These are phyloP conservation scores for Fusarium equiseti DNA, from an alignment of 2,329 filamentous ascomycete genomes.

Conservation along the genomic window DNA sequence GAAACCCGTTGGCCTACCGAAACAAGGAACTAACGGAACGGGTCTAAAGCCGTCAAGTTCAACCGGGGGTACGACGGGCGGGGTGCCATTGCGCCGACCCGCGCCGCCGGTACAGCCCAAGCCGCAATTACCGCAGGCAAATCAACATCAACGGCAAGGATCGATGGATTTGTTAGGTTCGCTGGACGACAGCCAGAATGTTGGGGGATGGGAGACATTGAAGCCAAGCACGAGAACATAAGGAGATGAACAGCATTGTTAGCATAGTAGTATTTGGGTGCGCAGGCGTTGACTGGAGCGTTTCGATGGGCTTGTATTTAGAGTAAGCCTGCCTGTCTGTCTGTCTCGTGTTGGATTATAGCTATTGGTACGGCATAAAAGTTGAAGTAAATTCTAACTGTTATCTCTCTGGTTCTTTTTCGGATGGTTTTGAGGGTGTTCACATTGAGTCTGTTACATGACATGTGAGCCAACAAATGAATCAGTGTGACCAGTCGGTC, in stretches of 20 bases:
- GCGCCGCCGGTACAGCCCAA: slow-evolving; percentile 38
- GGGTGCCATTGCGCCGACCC: slow-evolving; percentile 36
- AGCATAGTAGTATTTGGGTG: slow-evolving; percentile 12
- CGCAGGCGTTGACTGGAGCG: slow-evolving; percentile 26
- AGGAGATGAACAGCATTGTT: slow-evolving; percentile 2
- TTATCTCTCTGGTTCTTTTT: not conserved
- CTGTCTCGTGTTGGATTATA: slow-evolving; percentile 7
- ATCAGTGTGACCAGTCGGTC: slow-evolving; percentile 6
- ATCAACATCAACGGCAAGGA: slow-evolving; percentile 47
- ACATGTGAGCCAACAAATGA: not conserved
- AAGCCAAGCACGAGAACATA: slow-evolving; percentile 57
- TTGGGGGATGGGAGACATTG: slow-evolving; percentile 68
- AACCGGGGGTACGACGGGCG: slow-evolving; percentile 36
- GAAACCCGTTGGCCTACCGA: slow-evolving; percentile 46
- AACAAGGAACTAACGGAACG: slow-evolving; percentile 39
- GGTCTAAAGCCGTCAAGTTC: slow-evolving; percentile 35
- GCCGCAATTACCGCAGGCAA: slow-evolving; percentile 36
- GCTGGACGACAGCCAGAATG: slow-evolving; percentile 61
- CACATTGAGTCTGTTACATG: slow-evolving; percentile 5
- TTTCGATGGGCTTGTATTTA: slow-evolving; percentile 9
- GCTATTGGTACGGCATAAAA: slow-evolving; percentile 5
- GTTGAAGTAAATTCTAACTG: slow-evolving; percentile 1
- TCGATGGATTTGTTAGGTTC: slow-evolving; percentile 61
- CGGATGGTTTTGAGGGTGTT: not conserved
- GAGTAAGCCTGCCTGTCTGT: slow-evolving; percentile 15